Evolutionary conservation across 352 stramenopile genomes (phyloP), one percentile per base, ranked within the genome.

Genomic region (Phytopythium boreale): DNA sequence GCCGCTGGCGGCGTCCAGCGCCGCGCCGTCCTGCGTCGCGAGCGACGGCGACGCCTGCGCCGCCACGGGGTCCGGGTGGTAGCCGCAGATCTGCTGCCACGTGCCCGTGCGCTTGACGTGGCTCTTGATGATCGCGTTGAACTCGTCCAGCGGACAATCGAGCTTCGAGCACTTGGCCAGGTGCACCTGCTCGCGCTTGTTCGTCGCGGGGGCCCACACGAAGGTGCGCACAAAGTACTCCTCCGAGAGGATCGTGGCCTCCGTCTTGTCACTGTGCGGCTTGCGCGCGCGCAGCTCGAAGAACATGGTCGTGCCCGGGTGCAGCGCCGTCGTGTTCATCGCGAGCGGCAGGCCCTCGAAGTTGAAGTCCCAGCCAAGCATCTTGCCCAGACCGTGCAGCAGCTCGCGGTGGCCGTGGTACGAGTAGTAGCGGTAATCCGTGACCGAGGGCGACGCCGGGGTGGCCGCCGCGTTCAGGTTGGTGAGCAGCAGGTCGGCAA

Each of bases 81-180:
- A 95, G 60, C 87, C 77, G 64, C 87, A 95, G 64, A 95, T 95
- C 47, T 84, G 67, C 61, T 95, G 70, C 87, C 87, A 95, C 39
- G 82, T 91, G 34, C 84, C 87, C 2, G 87, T 95, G 52, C 58
- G 67, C 26, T 72, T 68, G 31, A 92, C 77, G 73, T 95, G 87
- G 49, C 56, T 76, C 41, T 60, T 72, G 52, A 95, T 88, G 65
- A 95, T 95, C 17, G 63, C 39, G 36, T 72, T 87, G 57, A 95
- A 92, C 70, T 95, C 84, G n/a, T 70, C 58, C 31, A 95, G 68
- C 1, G 87, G 80, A 34, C 87, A 95, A 66, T 91, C 80, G 1
- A 71, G 34, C 60, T 68, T 69, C 27, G 84, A 95, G 69, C 87
- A 95, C 71, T 95, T 95, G n/a, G 63, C 66, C 11, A 95, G 67